Conservation (phyloP, 495 filamentous ascomycete species). For the Tuber calosporum region DNA sequence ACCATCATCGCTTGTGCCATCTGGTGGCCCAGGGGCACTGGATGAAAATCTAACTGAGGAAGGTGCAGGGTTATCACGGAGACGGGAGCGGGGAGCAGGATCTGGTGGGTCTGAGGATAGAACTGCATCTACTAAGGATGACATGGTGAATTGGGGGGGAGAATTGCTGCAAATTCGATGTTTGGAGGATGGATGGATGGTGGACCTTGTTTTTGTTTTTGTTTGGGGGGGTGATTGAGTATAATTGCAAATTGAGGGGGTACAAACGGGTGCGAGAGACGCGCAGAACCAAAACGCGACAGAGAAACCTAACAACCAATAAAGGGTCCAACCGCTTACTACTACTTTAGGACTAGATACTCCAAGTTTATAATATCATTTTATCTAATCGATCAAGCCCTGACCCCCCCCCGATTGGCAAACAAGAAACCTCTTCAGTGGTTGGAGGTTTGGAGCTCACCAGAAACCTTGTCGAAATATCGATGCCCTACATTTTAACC, state of each 20-base stretch:
- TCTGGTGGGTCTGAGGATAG: slow-evolving; percentile 39
- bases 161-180: not conserved
- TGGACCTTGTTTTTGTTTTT: not conserved
- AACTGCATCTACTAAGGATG: slow-evolving; percentile 39
- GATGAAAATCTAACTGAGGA: slow-evolving; percentile 27
- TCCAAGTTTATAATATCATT: not conserved
- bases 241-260: not conserved
- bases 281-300: slow-evolving; percentile 32
- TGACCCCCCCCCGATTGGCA: not conserved
- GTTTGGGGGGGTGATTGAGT: slow-evolving; percentile 9
- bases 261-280: slow-evolving; percentile 21
- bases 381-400: slow-evolving; percentile 12
- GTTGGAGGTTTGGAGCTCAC: not conserved
- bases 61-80: slow-evolving; percentile 26
- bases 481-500: not conserved
- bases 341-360: slow-evolving; percentile 5
- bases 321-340: slow-evolving; percentile 29
- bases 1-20: slow-evolving; percentile 34
- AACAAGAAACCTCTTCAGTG: not conserved
- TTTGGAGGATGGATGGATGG: not conserved
- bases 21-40: slow-evolving; percentile 26
- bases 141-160: slow-evolving; percentile 31
- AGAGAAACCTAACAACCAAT: slow-evolving; percentile 17
- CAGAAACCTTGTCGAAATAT: not conserved
- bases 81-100: slow-evolving; percentile 29